Conservation (phyloP, 352 stramenopile genomes). For the Globisporangium radiosum region DNA sequence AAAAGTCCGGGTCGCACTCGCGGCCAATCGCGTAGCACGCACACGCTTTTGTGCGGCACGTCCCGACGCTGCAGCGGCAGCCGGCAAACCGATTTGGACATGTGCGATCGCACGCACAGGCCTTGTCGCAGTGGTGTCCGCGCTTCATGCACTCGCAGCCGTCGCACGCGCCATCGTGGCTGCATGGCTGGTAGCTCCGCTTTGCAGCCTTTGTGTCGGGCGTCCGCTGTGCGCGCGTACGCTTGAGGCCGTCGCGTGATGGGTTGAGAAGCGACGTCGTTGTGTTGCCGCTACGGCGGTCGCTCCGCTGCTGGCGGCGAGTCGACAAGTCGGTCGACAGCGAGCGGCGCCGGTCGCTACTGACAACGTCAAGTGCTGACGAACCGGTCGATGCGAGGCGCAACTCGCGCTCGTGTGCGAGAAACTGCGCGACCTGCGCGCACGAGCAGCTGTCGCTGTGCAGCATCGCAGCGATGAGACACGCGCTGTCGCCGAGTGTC, state of each 20-base stretch:
- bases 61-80: constrained; percentile 48
- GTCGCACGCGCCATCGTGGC: constrained; percentile 48
- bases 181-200: constrained; percentile 53
- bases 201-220: constrained; percentile 32
- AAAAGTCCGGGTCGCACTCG: constrained; percentile 74
- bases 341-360: not conserved
- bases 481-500: constrained; percentile 34
- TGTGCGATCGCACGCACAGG: constrained; percentile 52
- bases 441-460: constrained; percentile 29
- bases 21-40: constrained; percentile 40
- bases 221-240: constrained; percentile 29
- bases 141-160: constrained; percentile 50
- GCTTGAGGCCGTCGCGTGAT: constrained; percentile 15
- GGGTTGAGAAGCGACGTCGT: not conserved
- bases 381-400: not conserved
- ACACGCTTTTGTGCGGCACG: constrained; percentile 50
- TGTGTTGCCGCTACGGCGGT: constrained; percentile 6
- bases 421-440: constrained; percentile 20
- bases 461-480: constrained; percentile 35
- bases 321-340: constrained; percentile 8
- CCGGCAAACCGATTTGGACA: constrained; percentile 63
- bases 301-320: constrained; percentile 15
- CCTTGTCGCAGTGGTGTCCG: constrained; percentile 48
- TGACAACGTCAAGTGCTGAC: not conserved
- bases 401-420: constrained; percentile 10